Base-by-base conservation (phyloP, 1,284 basidiomycete species). In the Pascua guehoae region DNA sequence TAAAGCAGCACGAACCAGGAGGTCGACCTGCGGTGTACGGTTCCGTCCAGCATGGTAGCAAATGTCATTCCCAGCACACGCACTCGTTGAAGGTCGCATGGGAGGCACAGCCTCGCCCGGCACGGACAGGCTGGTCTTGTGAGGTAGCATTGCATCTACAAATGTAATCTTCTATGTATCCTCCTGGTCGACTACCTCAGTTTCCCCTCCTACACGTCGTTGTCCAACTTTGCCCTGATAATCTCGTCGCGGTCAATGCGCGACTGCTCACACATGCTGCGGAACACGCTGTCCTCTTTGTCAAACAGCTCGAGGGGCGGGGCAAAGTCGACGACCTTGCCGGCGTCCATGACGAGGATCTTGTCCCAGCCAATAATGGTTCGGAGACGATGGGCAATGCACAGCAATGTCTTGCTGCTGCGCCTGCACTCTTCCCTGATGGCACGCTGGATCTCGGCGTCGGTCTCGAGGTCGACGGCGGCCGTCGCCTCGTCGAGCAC, bases 311-410 rank as follows among this genome's bases (percentile, higher is more conserved):
- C 50, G n/a, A 57, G 41, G 16, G 73, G 55, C 16, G 49, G n/a
- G 32, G 41, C 55, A 38, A 52, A 51, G 18, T 58, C 57, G 41
- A 46, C 82, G 52, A 88, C 84, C 53, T 79, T 73, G 1, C 88
- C 88, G 2, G 84, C 84, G 63, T 87, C 86, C 70, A 89, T 82
- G 47, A 89, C 87, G 64, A 87, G 86, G 42, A 90, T 85, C 41
- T 86, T 80, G 70, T 89, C 86, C 69, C 87, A 88, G 36, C 84
- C 80, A 58, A 88, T 85, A 64, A 89, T 87, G 7, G 87, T 88
- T n/a, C 84, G 81, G 60, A 88, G 75, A 39, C 88, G 85, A 70
- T 89, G 87, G 63, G 87, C 88, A 58, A 91, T 89, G 69, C 87
- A 90, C 10, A 91, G 73, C 51, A 90, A 84, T 0, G 91, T 93